Evolutionary conservation across 257 asterid species (phyloP).

Genomic region (Echites panduratus): DNA sequence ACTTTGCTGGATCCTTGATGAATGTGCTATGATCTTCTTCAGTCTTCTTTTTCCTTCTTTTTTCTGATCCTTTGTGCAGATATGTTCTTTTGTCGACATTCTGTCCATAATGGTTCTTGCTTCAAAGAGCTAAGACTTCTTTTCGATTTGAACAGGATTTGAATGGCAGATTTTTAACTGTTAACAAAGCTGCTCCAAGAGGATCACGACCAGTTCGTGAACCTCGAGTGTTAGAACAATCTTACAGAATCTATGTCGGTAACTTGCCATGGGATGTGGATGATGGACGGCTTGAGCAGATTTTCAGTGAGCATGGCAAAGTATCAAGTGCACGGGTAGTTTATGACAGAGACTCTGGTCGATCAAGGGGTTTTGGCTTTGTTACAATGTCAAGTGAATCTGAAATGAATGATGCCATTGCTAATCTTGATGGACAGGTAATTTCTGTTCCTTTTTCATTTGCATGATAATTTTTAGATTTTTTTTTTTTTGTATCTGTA

Average conservation of each 20-base stretch:
- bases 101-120: neutral
- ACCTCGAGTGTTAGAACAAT: constrained; percentile 46
- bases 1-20: neutral
- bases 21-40: neutral
- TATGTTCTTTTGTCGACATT: neutral
- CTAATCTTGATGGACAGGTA: constrained; percentile 89
- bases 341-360: constrained; percentile 64
- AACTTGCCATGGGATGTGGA: constrained; percentile 84
- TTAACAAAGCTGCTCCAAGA: constrained; percentile 75
- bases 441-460: neutral
- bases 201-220: constrained; percentile 77
- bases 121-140: neutral
- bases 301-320: constrained; percentile 81
- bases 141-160: constrained; percentile 49
- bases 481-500: neutral
- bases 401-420: constrained; percentile 80
- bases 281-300: constrained; percentile 60
- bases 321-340: constrained; percentile 76
- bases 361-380: constrained; percentile 96
- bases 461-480: too few relatives aligned
- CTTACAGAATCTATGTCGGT: constrained; percentile 69
- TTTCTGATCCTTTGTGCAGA: neutral
- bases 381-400: constrained; percentile 71
- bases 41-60: neutral
- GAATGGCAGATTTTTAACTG: constrained; percentile 65